These are phyloP conservation scores for Candida corydali DNA, from an alignment of 805 yeast species.

Conservation along the genomic window DNA sequence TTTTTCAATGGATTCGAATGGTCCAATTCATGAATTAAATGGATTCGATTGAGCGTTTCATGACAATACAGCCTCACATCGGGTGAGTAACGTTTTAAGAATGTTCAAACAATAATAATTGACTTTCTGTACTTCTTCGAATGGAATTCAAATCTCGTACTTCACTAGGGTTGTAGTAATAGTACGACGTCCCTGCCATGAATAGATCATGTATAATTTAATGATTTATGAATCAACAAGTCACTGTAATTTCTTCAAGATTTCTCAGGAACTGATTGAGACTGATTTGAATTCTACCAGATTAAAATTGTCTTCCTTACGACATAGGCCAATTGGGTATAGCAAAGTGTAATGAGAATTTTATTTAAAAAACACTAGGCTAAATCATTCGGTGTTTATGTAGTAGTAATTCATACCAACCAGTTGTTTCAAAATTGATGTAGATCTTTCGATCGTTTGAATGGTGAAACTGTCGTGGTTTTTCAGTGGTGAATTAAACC, in stretches of 20 bases:
- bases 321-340: constrained; percentile 73
- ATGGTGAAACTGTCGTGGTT: constrained; percentile 58
- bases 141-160: constrained; percentile 42
- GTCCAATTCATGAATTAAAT: constrained; percentile 22
- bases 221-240: constrained; percentile 50
- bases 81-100: constrained; percentile 55
- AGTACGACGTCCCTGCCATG: constrained; percentile 83
- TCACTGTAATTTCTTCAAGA: constrained; percentile 61
- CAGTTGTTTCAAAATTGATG: constrained; percentile 48
- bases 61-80: constrained; percentile 80
- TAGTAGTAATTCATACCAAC: constrained; percentile 64
- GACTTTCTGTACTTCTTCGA: constrained; percentile 42
- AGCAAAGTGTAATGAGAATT: constrained; percentile 75
- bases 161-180: constrained; percentile 69
- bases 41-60: constrained; percentile 40
- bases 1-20: constrained; percentile 7
- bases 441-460: constrained; percentile 61
- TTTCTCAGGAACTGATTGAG: constrained; percentile 59
- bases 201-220: constrained; percentile 86
- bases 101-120: constrained; percentile 56
- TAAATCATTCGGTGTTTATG: constrained; percentile 62
- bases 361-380: constrained; percentile 61
- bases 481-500: constrained; percentile 66
- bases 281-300: constrained; percentile 53
- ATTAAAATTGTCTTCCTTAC: constrained; percentile 55